phyloP scores from a whole-genome alignment of 2,329 filamentous ascomycete genomes.

The Arthrobotrys entomopaga region DNA sequence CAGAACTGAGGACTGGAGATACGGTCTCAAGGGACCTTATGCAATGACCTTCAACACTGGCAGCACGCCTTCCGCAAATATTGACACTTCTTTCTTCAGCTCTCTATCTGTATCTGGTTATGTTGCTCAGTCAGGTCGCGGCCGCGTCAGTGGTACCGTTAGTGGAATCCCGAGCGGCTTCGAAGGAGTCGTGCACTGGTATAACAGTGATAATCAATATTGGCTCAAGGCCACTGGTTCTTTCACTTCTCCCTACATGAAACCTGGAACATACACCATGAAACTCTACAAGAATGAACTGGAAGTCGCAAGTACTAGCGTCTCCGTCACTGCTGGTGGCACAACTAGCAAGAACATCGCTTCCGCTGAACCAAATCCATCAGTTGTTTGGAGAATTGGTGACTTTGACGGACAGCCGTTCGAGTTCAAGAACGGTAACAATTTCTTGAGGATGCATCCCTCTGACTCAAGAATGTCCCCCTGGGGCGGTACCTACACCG shows the following conservation, averaged over 20 bases:
- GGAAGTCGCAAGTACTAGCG: constrained; percentile 66
- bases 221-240: constrained; percentile 69
- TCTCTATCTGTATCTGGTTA: constrained; percentile 70
- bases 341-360: constrained; percentile 67
- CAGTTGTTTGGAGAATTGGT: constrained; percentile 71
- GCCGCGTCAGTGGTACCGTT: constrained; percentile 71
- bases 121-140: constrained; percentile 68
- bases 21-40: constrained; percentile 74
- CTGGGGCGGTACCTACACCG: constrained; percentile 73
- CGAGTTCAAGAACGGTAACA: constrained; percentile 74
- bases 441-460: constrained; percentile 75
- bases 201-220: constrained; percentile 72
- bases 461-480: constrained; percentile 72
- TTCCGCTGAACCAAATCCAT: constrained; percentile 65
- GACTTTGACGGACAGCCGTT: constrained; percentile 73
- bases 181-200: constrained; percentile 73
- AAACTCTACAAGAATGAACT: constrained; percentile 72
- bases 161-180: constrained; percentile 68
- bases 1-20: constrained; percentile 71
- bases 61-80: constrained; percentile 66
- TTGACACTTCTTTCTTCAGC: constrained; percentile 71
- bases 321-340: constrained; percentile 66
- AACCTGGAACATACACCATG: constrained; percentile 75
- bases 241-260: constrained; percentile 74
- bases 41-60: constrained; percentile 71